Conservation (phyloP, 23 red algal species). For the Chondrus crispus region DNA sequence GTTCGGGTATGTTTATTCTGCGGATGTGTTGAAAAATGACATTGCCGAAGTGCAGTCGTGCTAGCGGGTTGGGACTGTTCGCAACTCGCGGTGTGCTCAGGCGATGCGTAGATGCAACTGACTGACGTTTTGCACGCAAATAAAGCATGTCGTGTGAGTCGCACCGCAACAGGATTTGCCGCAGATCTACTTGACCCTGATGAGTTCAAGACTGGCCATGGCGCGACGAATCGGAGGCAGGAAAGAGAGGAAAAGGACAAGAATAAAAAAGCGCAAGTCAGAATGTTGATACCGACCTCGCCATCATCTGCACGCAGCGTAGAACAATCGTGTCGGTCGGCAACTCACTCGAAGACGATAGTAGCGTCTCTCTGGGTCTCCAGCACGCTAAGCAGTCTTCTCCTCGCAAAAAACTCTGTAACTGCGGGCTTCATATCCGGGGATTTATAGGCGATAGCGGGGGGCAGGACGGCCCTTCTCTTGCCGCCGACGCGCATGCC, state of each 20-base stretch:
- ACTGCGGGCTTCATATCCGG: conserved; percentile 26
- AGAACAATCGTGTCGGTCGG: not conserved
- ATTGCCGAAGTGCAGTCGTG: too few species aligned
- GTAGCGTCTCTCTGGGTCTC: conserved; percentile 73
- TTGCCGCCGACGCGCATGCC: conserved; percentile 74
- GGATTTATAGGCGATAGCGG: conserved; percentile 38
- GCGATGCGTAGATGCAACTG: too few species aligned
- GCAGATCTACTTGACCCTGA: conserved; percentile 31
- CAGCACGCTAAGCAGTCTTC: conserved; percentile 65
- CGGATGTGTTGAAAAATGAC: too few species aligned
- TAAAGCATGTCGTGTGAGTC: too few species aligned
- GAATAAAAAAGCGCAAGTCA: not conserved
- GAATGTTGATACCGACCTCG: not conserved
- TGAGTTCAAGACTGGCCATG: conserved; percentile 23
- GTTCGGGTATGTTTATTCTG: too few species aligned
- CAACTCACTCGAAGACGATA: conserved; percentile 72
- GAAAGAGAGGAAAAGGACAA: not conserved
- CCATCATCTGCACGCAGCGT: not conserved
- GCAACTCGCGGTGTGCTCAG: too few species aligned
- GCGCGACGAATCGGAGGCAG: not conserved
- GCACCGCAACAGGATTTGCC: too few species aligned
- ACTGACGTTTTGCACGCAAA: too few species aligned
- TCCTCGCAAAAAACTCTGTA: conserved; percentile 50
- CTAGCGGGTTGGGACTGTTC: too few species aligned
- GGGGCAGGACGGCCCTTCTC: conserved; percentile 60